Evolutionary conservation across 208 protist species (phyloP).

Genomic region (Naegleria lovaniensis): DNA sequence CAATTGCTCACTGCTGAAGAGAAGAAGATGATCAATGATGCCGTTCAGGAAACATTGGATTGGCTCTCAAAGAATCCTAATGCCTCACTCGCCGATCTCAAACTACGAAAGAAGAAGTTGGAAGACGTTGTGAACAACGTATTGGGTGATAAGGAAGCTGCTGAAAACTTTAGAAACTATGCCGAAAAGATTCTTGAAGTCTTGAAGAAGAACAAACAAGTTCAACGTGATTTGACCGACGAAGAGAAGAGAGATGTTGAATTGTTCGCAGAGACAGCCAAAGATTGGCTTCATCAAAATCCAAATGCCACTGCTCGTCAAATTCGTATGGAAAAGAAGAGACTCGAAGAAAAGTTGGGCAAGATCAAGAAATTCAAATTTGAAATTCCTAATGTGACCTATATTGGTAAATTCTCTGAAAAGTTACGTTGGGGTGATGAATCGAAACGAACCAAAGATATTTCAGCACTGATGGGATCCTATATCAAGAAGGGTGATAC

Average conservation of each 20-base stretch:
- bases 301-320: background rate
- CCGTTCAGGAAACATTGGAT: conserved; percentile 75
- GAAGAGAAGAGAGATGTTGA: background rate
- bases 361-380: conserved; percentile 15
- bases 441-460: background rate
- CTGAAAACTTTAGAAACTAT: background rate
- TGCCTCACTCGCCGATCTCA: conserved; percentile 85
- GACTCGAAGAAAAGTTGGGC: background rate
- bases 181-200: conserved; percentile 5
- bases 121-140: conserved; percentile 47
- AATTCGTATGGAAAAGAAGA: background rate
- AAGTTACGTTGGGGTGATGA: background rate
- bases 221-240: background rate
- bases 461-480: background rate
- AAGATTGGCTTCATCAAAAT: background rate
- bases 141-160: background rate
- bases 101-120: conserved; percentile 74
- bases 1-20: background rate
- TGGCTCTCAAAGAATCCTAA: conserved; percentile 89
- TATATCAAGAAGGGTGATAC: background rate
- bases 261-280: background rate
- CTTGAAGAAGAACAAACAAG: background rate
- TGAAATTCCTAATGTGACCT: background rate
- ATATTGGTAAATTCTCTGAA: conserved; percentile 6
- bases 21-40: conserved; percentile 67